Conservation (phyloP, 1,284 basidiomycete genomes). For the Pterula multifida region DNA sequence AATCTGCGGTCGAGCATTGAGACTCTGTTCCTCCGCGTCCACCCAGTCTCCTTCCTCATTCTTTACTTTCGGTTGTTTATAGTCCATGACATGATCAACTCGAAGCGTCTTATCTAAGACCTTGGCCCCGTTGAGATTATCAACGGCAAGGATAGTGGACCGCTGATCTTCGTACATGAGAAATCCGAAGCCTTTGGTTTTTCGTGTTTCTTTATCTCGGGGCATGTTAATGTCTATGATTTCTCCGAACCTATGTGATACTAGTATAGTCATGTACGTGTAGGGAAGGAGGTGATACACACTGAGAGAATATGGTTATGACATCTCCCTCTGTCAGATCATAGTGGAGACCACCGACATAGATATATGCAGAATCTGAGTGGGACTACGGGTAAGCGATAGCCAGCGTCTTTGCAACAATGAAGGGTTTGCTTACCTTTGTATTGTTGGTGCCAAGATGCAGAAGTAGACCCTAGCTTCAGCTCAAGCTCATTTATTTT, state of each 20-base stretch:
- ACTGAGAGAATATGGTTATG: slow-evolving; percentile 97
- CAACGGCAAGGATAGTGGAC: slow-evolving; percentile 91
- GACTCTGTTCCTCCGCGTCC: slow-evolving; percentile 74
- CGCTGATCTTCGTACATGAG: slow-evolving; percentile 99
- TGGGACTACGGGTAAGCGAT: slow-evolving; percentile 15
- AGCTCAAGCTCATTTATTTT: slow-evolving; percentile 89
- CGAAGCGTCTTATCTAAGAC: slow-evolving; percentile 80
- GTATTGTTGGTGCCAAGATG: slow-evolving; percentile 98
- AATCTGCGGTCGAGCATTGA: slow-evolving; percentile 75
- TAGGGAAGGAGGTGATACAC: slow-evolving; percentile 19
- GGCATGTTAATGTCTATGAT: slow-evolving; percentile 93
- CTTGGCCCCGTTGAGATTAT: slow-evolving; percentile 93
- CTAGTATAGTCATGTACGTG: slow-evolving; percentile 4
- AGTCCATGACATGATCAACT: slow-evolving; percentile 92
- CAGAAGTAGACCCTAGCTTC: slow-evolving; percentile 61
- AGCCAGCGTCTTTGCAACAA: background rate
- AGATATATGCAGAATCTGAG: slow-evolving; percentile 86
- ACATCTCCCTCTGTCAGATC: slow-evolving; percentile 97
- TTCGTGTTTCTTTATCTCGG: slow-evolving; percentile 83
- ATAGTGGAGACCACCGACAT: slow-evolving; percentile 75
- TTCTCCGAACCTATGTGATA: slow-evolving; percentile 77
- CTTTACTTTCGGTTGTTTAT: slow-evolving; percentile 77
- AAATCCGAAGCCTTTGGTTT: slow-evolving; percentile 88
- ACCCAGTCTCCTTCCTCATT: slow-evolving; percentile 81
- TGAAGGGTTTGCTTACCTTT: slow-evolving; percentile 33